Conservation (phyloP, 1,284 basidiomycete genomes). For the Singerocomus inundabilis region DNA sequence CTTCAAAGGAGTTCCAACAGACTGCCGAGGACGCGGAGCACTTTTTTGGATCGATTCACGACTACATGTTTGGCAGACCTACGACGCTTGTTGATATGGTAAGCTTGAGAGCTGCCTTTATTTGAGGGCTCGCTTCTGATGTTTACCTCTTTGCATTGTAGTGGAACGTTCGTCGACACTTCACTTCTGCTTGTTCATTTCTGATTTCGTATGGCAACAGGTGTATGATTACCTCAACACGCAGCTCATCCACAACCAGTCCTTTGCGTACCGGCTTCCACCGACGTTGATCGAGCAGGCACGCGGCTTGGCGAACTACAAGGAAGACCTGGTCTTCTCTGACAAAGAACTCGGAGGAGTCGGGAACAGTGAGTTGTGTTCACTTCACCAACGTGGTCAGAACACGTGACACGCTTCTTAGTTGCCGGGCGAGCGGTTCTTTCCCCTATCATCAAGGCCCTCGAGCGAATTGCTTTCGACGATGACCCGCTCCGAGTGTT, state of each 20-base stretch:
- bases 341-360: constrained; percentile 59
- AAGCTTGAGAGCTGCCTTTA: constrained; percentile 26
- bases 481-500: constrained; percentile 75
- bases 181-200: constrained; percentile 1
- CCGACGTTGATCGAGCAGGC: constrained; percentile 69
- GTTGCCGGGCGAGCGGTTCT: constrained; percentile 79
- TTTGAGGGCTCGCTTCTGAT: constrained; percentile 1
- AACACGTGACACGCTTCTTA: constrained; percentile 27
- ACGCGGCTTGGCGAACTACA: constrained; percentile 68
- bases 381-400: neutral
- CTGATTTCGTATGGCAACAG: constrained; percentile 35
- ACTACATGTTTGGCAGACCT: constrained; percentile 68
- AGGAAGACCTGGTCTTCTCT: constrained; percentile 75
- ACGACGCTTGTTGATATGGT: constrained; percentile 67
- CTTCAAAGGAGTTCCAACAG: constrained; percentile 61
- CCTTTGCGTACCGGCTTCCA: constrained; percentile 69
- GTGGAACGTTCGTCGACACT: constrained; percentile 59
- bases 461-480: constrained; percentile 75
- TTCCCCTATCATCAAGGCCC: constrained; percentile 63
- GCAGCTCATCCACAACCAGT: constrained; percentile 74
- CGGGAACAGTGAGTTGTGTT: constrained; percentile 62
- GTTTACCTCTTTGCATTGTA: constrained; percentile 8
- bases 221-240: constrained; percentile 78
- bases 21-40: constrained; percentile 51
- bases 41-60: constrained; percentile 64